Evolutionary conservation across 352 stramenopile genomes (phyloP), one percentile per base, ranked within the genome.

Genomic region (Globisporangium barbulae): DNA sequence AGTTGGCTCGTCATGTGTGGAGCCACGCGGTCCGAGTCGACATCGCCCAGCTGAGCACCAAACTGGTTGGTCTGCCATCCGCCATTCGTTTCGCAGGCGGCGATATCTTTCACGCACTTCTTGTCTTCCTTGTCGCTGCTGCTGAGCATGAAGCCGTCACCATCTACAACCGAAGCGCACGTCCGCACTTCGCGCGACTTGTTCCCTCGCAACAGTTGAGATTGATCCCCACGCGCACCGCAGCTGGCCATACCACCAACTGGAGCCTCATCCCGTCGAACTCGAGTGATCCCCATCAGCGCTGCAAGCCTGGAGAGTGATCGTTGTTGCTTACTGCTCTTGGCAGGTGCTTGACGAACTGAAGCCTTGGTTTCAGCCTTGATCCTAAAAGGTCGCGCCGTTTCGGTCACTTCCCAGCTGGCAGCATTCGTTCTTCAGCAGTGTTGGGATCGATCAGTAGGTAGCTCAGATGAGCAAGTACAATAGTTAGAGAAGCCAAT

Each of bases 1-100:
- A 93, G 74, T 13, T 80, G 72, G 53, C 85, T 94, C 56, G 67
- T 81, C 15, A 71, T 56, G n/a, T 75, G 61, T 45, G 75, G 66
- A 63, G 73, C 71, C 33, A 73, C 21, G 15, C 64, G 66, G 22
- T 86, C 79, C 6, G 60, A 70, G 21, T 79, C 73, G 8, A 35
- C 31, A 19, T 76, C 42, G 17, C 70, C 62, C n/a, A 58, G 47
- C 21, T 50, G 44, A 28, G 33, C 7, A 13, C 44, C 44, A 50
- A 63, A 30, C 19, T 73, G 67, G 48, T 79, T 74, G 8, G 21
- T 33, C n/a, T 57, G 35, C 30, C 31, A 45, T 4, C 28, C 19
- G 31, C 41, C 41, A 9, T 30, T 57, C 52, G 22, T 44, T 22
- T 56, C 50, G 9, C 35, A 59, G 12, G 28, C 35, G 8, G 25